Evolutionary conservation across 2,329 filamentous ascomycete species (phyloP).

Genomic region (Karstenula rhodostoma): DNA sequence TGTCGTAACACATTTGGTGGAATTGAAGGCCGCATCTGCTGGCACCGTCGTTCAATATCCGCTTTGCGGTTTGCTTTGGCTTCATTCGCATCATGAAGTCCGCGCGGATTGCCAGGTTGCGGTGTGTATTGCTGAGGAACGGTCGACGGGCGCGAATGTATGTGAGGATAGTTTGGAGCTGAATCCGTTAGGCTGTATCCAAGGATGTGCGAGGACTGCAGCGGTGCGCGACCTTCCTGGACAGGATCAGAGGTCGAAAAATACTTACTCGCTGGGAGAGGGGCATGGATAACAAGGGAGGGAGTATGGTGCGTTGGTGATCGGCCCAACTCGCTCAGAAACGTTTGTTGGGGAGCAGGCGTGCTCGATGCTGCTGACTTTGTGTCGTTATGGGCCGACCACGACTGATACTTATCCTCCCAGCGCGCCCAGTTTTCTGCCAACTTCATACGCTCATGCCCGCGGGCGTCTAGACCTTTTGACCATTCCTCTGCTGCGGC

Average conservation of each 20-base stretch:
- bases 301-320: conserved; percentile 37
- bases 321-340: conserved; percentile 28
- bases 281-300: conserved; percentile 45
- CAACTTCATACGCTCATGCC: conserved; percentile 67
- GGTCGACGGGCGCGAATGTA: conserved; percentile 43
- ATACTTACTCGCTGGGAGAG: conserved; percentile 47
- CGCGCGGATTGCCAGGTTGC: conserved; percentile 53
- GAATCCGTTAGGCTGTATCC: conserved; percentile 39
- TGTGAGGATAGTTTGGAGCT: conserved; percentile 39
- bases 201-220: conserved; percentile 29
- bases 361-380: conserved; percentile 24
- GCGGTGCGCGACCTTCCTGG: conserved; percentile 23
- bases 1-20: conserved; percentile 68
- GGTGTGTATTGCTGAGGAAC: conserved; percentile 46
- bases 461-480: conserved; percentile 73
- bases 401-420: conserved; percentile 58
- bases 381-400: conserved; percentile 28
- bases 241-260: conserved; percentile 27
- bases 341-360: conserved; percentile 27
- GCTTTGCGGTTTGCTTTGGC: conserved; percentile 69
- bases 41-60: conserved; percentile 76
- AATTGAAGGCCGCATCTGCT: conserved; percentile 72
- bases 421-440: conserved; percentile 79
- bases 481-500: conserved; percentile 79
- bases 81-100: conserved; percentile 68